Evolutionary conservation across 768 basidiomycete genomes (phyloP).

Genomic region (Rhodotorula kratochvilovae): DNA sequence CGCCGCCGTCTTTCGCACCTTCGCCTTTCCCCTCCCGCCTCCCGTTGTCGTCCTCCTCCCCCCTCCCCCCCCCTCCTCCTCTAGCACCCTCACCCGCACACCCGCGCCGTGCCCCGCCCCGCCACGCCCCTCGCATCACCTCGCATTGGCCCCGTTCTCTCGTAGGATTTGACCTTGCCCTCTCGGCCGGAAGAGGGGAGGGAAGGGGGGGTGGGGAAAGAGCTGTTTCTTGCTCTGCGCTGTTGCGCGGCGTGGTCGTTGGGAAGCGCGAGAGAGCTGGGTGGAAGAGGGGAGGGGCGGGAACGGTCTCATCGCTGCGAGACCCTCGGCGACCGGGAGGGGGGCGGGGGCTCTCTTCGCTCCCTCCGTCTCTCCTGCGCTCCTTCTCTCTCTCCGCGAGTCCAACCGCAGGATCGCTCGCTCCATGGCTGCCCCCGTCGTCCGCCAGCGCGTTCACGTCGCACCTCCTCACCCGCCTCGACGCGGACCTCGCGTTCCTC

Average conservation of each 20-base stretch:
- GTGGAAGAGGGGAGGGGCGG: too few species aligned
- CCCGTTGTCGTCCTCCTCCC: not conserved
- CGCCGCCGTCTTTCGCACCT: not conserved
- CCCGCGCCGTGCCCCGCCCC: not conserved
- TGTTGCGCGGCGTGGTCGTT: too few species aligned
- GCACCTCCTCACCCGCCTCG: slow-evolving; percentile 59
- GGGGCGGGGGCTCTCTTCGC: too few species aligned
- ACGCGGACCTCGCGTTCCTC: slow-evolving; percentile 59
- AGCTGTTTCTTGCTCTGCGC: too few species aligned
- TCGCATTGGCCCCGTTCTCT: not conserved
- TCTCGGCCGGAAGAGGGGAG: too few species aligned
- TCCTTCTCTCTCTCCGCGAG: too few species aligned
- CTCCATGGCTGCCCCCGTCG: not conserved
- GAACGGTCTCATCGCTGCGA: too few species aligned
- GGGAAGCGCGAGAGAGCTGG: too few species aligned
- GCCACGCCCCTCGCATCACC: not conserved
- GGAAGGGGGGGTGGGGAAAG: too few species aligned
- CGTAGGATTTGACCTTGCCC: not conserved
- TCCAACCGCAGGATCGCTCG: too few species aligned
- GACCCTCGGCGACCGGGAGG: too few species aligned
- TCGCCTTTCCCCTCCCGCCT: not conserved
- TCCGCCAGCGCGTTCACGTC: not conserved
- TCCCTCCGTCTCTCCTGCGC: too few species aligned
- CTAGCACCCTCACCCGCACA: not conserved
- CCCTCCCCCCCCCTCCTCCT: not conserved